phyloP scores from a whole-genome alignment of 1,139 yeast genomes.

The Yamadazyma oceani region DNA sequence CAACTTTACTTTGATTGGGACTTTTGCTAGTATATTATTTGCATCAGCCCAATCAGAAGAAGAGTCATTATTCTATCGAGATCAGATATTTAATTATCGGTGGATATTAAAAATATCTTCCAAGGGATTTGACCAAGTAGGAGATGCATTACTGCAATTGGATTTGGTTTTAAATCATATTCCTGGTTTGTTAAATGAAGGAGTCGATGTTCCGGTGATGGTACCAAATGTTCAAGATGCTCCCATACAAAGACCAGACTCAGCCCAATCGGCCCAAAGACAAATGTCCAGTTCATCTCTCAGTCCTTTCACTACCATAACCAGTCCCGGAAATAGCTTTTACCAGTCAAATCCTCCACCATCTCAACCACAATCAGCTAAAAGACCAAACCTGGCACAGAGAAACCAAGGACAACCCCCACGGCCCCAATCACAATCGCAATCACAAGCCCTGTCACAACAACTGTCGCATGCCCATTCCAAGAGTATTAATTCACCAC shows the following conservation, averaged over 20 bases:
- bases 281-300: conserved; percentile 11
- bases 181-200: conserved; percentile 61
- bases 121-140: conserved; percentile 73
- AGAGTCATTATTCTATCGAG: conserved; percentile 64
- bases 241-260: conserved; percentile 20
- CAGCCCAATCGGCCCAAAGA: conserved; percentile 8
- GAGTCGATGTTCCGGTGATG: conserved; percentile 39
- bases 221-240: conserved; percentile 35
- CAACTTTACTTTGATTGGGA: conserved; percentile 77
- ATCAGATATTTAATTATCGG: conserved; percentile 70
- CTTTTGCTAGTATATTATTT: conserved; percentile 78
- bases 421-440: conserved; percentile 1
- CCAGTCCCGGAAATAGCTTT: conserved; percentile 4
- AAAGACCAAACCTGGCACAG: neutral
- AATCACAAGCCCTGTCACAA: conserved; percentile 1
- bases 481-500: conserved; percentile 23
- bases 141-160: conserved; percentile 63
- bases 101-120: conserved; percentile 73
- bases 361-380: conserved; percentile 9
- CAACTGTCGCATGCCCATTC: conserved; percentile 3
- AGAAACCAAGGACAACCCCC: conserved; percentile 1
- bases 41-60: conserved; percentile 59
- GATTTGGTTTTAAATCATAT: conserved; percentile 65
- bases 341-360: conserved; percentile 4
- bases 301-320: conserved; percentile 8